phyloP scores from a whole-genome alignment of 2,329 filamentous ascomycete species.

The Colletotrichum musae region DNA sequence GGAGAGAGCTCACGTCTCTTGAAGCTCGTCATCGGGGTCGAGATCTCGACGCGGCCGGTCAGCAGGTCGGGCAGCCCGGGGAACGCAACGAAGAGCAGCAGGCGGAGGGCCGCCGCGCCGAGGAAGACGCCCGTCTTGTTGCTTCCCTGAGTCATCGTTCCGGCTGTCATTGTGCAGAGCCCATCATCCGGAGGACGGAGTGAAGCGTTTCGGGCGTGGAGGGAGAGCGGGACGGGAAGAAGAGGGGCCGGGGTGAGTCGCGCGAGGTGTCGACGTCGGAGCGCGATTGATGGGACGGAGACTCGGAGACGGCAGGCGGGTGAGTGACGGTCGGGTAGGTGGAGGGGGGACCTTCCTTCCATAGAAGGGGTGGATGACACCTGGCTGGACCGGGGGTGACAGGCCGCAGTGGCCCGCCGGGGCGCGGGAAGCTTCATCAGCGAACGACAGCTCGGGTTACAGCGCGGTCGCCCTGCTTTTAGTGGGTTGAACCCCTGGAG shows the following conservation, averaged over 20 bases:
- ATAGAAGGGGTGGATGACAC: constrained; percentile 44
- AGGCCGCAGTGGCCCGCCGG: constrained; percentile 4
- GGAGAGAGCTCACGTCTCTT: constrained; percentile 81
- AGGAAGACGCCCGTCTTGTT: constrained; percentile 73
- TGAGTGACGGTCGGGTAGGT: constrained; percentile 12
- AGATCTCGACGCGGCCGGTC: constrained; percentile 94
- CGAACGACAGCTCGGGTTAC: constrained; percentile 26
- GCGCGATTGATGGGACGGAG: constrained; percentile 14
- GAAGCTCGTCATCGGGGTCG: constrained; percentile 97
- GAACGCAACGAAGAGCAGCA: constrained; percentile 85
- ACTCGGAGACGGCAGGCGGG: constrained; percentile 5
- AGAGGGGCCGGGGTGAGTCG: constrained; percentile 6
- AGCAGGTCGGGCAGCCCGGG: constrained; percentile 87
- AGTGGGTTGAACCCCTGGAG: constrained; percentile 37
- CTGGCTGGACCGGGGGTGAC: constrained; percentile 41
- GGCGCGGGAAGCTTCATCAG: constrained; percentile 18
- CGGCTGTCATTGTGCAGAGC: constrained; percentile 36
- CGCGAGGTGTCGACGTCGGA: constrained; percentile 16
- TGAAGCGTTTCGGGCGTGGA: not conserved
- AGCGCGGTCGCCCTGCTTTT: constrained; percentile 27
- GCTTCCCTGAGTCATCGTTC: constrained; percentile 57
- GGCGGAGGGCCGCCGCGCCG: constrained; percentile 82
- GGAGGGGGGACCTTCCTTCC: not conserved
- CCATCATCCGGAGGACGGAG: constrained; percentile 38
- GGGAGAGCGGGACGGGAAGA: not conserved